Percentiles rank a stretch among this genome's conserved stretches.
Evolutionary conservation across 179 eudicot genomes (phyloP).

Genomic region (Drosera spatulata): DNA sequence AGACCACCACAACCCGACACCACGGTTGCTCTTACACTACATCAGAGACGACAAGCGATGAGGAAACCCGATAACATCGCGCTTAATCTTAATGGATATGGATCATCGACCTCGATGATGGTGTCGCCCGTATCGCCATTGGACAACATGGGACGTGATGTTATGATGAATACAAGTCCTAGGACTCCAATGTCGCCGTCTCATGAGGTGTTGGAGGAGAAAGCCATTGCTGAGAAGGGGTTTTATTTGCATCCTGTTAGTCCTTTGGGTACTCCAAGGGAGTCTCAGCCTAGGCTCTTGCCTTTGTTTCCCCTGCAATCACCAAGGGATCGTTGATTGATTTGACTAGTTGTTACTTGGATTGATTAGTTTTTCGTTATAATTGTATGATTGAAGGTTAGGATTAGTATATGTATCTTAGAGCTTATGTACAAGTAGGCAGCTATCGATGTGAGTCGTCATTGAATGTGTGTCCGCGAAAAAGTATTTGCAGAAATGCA

Average conservation of each 20-base stretch:
- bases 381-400: too few species aligned
- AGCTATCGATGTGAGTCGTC: too few species aligned
- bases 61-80: slow-evolving; percentile 42
- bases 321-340: slow-evolving; percentile 13
- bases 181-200: slow-evolving; percentile 15
- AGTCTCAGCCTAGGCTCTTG: slow-evolving; percentile 44
- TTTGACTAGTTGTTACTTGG: too few species aligned
- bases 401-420: too few species aligned
- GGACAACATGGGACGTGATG: slow-evolving; percentile 32
- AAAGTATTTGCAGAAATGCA: too few species aligned
- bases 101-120: slow-evolving; percentile 11
- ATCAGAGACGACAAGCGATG: slow-evolving; percentile 41
- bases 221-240: slow-evolving; percentile 53
- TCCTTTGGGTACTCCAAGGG: slow-evolving; percentile 20
- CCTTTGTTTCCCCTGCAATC: slow-evolving; percentile 66
- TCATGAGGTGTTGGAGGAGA: slow-evolving; percentile 30
- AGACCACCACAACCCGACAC: not conserved
- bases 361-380: too few species aligned
- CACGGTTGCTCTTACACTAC: slow-evolving; percentile 27
- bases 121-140: slow-evolving; percentile 62
- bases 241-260: slow-evolving; percentile 51
- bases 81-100: slow-evolving; percentile 5
- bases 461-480: too few species aligned
- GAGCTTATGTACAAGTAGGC: too few species aligned
- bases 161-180: slow-evolving; percentile 23